Base-by-base conservation (phyloP, 345 rosid genomes). In the Murraya koenigii region DNA sequence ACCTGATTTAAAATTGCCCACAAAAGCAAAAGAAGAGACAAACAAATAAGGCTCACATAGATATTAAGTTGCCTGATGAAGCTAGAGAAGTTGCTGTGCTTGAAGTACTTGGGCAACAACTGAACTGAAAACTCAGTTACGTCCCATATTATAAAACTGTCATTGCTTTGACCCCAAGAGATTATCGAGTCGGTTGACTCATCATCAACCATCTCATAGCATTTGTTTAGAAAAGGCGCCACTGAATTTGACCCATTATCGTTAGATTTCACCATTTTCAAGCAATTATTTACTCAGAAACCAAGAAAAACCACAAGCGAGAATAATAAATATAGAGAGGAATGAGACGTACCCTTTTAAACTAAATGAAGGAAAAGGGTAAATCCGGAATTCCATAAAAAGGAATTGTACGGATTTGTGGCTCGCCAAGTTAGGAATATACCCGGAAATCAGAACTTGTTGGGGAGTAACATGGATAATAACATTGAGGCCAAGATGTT, bases 151-250 rank as follows among this genome's bases (percentile, higher is more conserved):
- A 94, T 78, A 55, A 94, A 94, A 62, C 85, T 89, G 72, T 86
- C 90, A 35, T 79, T 68, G 72, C 23, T 79, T 26, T 47, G 75
- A 75, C 86, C 77, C 98, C 98, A 94, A 0, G 96, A 90, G 47
- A 94, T 89, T 49, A 92, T 80, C 2, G 92, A 66, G 80, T 90
- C 81, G 0, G 97, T 87, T 0, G 92, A 80, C 54, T 85, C 84
- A 71, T 92, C 96, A 71, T 91, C 98, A 1, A 92, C 94, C 94
- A 94, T 92, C 49, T 94, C 97, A 84, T 91, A 92, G 78, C 98
- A 91, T 84, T 94, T 94, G 78, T 81, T 90, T 61, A 94, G 75
- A 76, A 94, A 94, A 39, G 98, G 98, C 22, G 96, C 91, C 49
- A 91, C 62, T 41, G 92, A 78, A 8, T 36, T 74, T 39, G 84